Evolutionary conservation across 2,329 filamentous ascomycete species (phyloP).

Genomic region (Aspergillus brunneoviolaceus): DNA sequence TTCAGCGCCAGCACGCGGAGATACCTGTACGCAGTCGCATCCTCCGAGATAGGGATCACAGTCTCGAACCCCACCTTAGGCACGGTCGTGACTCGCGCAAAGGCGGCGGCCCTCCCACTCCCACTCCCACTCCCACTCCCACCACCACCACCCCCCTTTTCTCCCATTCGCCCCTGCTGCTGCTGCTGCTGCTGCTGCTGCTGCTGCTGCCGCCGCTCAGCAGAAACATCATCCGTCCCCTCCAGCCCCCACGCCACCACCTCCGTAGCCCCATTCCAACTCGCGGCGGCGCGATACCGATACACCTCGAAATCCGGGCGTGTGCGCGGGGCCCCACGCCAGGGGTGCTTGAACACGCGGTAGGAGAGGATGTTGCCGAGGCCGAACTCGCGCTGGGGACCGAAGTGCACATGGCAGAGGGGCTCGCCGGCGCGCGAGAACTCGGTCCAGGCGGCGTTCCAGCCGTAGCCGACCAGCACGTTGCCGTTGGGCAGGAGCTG

Average conservation of each 20-base stretch:
- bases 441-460: constrained; percentile 52
- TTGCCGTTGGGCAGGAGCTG: constrained; percentile 47
- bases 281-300: constrained; percentile 24
- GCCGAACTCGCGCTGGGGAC: constrained; percentile 20
- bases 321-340: constrained; percentile 52
- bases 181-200: no score
- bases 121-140: no score
- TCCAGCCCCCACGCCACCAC: constrained; percentile 32
- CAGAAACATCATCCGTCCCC: constrained; percentile 11
- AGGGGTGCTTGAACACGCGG: constrained; percentile 54
- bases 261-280: constrained; percentile 41
- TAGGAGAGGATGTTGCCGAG: constrained; percentile 50
- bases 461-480: constrained; percentile 52
- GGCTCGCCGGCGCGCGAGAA: constrained; percentile 46
- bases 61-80: constrained; percentile 33
- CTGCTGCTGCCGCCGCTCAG: no score
- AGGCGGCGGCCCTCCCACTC: constrained; percentile 9
- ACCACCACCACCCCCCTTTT: no score
- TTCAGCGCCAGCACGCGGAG: constrained; percentile 27
- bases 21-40: constrained; percentile 6
- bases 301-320: constrained; percentile 25
- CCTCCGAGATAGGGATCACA: constrained; percentile 22
- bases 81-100: constrained; percentile 20
- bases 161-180: no score
- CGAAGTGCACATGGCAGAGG: constrained; percentile 57